Evolutionary conservation across 2,329 filamentous ascomycete species (phyloP).

Genomic region (Thelonectria olida): DNA sequence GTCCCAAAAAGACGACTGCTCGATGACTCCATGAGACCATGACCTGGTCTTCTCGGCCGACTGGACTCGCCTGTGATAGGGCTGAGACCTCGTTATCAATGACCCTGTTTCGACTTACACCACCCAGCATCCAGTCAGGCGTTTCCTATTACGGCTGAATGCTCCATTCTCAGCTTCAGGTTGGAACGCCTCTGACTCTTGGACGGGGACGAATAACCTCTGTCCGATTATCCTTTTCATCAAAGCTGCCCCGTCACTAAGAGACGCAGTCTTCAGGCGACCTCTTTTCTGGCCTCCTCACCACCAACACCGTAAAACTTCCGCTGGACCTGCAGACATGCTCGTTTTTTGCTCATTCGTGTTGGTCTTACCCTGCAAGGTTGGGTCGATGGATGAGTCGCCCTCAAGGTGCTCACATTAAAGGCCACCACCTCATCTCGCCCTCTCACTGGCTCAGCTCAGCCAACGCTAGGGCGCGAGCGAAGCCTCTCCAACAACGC

Average conservation of each 20-base stretch:
- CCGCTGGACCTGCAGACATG: background rate
- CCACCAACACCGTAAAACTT: constrained; percentile 4
- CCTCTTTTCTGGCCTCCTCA: constrained; percentile 1
- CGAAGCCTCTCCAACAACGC: constrained; percentile 3
- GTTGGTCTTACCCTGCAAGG: constrained; percentile 8
- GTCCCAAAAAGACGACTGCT: background rate
- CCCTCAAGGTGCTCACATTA: constrained; percentile 5
- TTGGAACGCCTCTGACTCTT: constrained; percentile 14
- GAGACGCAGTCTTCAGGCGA: constrained; percentile 22
- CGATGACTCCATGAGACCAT: background rate
- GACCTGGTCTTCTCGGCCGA: constrained; percentile 1
- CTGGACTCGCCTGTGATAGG: constrained; percentile 28
- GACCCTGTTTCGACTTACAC: constrained; percentile 17
- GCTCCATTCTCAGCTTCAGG: constrained; percentile 22
- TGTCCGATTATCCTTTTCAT: background rate
- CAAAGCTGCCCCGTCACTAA: constrained; percentile 14
- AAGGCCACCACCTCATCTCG: constrained; percentile 3
- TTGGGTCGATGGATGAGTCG: constrained; percentile 10
- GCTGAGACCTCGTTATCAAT: constrained; percentile 24
- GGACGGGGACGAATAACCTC: constrained; percentile 16
- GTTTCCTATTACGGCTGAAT: constrained; percentile 19
- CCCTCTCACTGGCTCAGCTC: constrained; percentile 26
- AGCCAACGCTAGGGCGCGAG: constrained; percentile 21
- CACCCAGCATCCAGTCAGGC: constrained; percentile 13
- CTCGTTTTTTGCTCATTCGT: constrained; percentile 4